phyloP scores from a whole-genome alignment of 2,329 filamentous ascomycete genomes.

The Cadophora sp. region DNA sequence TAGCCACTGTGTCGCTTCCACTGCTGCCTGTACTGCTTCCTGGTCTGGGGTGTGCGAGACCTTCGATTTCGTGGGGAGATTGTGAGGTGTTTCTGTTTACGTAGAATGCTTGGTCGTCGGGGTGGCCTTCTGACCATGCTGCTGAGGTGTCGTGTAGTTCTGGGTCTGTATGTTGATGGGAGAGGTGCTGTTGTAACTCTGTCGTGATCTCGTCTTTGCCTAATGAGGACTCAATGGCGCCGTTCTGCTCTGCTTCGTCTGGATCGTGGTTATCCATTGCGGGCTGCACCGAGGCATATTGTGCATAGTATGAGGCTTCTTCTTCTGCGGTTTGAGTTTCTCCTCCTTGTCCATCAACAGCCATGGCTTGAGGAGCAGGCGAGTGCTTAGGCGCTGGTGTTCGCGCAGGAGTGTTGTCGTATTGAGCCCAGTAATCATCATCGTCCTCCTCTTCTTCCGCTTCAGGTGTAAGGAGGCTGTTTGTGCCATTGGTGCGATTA shows the following conservation, averaged over 20 bases:
- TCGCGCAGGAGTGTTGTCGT: constrained; percentile 72
- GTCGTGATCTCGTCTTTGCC: constrained; percentile 49
- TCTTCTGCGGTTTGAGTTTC: constrained; percentile 54
- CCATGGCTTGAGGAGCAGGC: constrained; percentile 57
- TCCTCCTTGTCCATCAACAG: constrained; percentile 6
- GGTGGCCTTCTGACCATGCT: constrained; percentile 17
- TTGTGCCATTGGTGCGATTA: constrained; percentile 31
- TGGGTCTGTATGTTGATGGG: constrained; percentile 17
- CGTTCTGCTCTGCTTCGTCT: constrained; percentile 63
- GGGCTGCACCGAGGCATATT: constrained; percentile 80
- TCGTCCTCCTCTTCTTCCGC: constrained; percentile 64
- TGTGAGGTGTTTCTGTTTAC: constrained; percentile 9
- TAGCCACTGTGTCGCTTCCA: constrained; percentile 63
- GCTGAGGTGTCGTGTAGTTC: constrained; percentile 25
- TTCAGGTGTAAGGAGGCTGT: constrained; percentile 31
- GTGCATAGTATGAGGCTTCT: constrained; percentile 72
- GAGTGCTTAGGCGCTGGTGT: constrained; percentile 69
- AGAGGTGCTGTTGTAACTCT: constrained; percentile 39
- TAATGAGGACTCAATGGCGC: constrained; percentile 52
- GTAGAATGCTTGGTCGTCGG: constrained; percentile 7
- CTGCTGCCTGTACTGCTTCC: constrained; percentile 63
- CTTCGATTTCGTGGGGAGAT: constrained; percentile 29
- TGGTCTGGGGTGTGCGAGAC: constrained; percentile 61
- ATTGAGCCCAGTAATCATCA: constrained; percentile 81
- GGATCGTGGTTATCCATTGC: constrained; percentile 83